phyloP scores from a whole-genome alignment of 2,329 filamentous ascomycete genomes.

The Xylariaceae sp. region DNA sequence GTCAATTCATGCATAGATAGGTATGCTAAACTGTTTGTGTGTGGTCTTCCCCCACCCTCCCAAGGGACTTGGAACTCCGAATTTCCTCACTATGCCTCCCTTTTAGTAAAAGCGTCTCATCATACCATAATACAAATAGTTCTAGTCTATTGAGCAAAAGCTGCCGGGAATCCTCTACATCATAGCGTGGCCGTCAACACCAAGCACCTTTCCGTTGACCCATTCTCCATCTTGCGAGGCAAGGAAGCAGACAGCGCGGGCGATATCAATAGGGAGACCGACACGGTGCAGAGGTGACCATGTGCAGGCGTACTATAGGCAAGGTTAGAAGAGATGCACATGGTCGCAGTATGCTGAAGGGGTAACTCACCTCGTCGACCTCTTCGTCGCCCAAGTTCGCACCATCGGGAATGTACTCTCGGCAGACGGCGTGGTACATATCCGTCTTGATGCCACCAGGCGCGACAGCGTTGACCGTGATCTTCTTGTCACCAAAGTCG shows the following conservation, averaged over 20 bases:
- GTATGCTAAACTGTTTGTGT: no score
- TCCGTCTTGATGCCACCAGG: conserved; percentile 57
- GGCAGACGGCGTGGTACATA: conserved; percentile 63
- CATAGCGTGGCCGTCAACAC: conserved; percentile 28
- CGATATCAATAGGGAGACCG: conserved; percentile 64
- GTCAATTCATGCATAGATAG: no score
- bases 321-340: neutral
- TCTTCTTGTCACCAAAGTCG: conserved; percentile 63
- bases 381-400: conserved; percentile 52
- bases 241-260: conserved; percentile 56
- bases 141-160: no score
- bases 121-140: no score
- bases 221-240: conserved; percentile 43
- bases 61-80: neutral
- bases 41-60: no score
- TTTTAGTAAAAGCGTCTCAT: no score
- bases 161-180: conserved; percentile 16
- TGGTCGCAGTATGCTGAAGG: neutral
- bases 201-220: conserved; percentile 37
- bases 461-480: conserved; percentile 64
- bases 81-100: no score
- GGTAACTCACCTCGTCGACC: conserved; percentile 47
- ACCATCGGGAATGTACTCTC: conserved; percentile 59
- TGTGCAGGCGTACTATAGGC: conserved; percentile 50
- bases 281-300: conserved; percentile 64